Evolutionary conservation across 768 basidiomycete species (phyloP).

Genomic region (Trichaptum fuscoviolaceum): DNA sequence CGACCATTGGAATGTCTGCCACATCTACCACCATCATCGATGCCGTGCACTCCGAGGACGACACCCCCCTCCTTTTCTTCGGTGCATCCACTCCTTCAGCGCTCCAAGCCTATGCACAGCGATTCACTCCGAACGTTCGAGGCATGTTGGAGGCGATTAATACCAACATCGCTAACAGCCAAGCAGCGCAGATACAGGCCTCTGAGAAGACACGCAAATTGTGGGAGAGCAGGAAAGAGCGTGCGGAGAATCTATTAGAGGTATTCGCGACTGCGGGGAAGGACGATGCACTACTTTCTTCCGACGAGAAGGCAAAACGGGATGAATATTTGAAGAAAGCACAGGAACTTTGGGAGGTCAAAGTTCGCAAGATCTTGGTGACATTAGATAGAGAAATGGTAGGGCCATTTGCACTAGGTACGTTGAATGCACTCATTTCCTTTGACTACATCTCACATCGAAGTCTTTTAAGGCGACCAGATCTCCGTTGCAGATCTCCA

Average conservation of each 20-base stretch:
- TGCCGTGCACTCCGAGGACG: conserved; percentile 56
- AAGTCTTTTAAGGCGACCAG: conserved; percentile 58
- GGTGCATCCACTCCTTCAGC: conserved; percentile 55
- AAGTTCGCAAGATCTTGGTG: conserved; percentile 39
- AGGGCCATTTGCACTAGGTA: conserved; percentile 63
- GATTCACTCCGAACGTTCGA: conserved; percentile 22
- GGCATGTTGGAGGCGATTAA: conserved; percentile 45
- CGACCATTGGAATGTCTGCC: conserved; percentile 65
- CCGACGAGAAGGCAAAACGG: conserved; percentile 34
- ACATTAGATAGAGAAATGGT: conserved; percentile 52
- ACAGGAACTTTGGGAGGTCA: conserved; percentile 47
- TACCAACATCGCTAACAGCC: conserved; percentile 47
- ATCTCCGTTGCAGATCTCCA: conserved; percentile 79
- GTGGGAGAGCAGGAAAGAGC: conserved; percentile 53
- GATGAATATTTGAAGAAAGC: conserved; percentile 47
- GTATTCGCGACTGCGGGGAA: conserved; percentile 43
- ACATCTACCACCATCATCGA: conserved; percentile 42
- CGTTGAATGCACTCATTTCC: conserved; percentile 15
- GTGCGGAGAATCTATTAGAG: conserved; percentile 36
- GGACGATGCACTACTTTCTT: conserved; percentile 32
- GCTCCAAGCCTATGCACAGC: conserved; percentile 41
- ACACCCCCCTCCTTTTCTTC: conserved; percentile 56
- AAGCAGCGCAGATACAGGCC: conserved; percentile 40
- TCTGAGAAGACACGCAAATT: conserved; percentile 59
- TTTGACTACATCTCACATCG: conserved; percentile 5